Base-by-base conservation (phyloP, 2,329 filamentous ascomycete genomes). In the Chaetomium sp. region DNA sequence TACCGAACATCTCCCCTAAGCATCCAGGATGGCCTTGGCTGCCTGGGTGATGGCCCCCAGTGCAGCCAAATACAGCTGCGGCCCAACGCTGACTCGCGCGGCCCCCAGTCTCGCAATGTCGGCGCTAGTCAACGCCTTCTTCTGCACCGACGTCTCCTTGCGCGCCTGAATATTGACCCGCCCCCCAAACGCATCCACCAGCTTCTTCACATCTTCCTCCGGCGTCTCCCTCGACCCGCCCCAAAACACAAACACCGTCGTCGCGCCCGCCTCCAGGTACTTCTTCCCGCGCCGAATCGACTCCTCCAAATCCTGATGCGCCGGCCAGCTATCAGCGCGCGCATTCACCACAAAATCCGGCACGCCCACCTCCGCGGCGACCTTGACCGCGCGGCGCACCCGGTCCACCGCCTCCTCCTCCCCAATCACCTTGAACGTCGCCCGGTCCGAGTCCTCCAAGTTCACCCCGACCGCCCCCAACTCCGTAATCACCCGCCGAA, bases 221-320 rank as follows among this genome's bases (percentile, higher is more conserved):
- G 63, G 59, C 33, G 68, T 68, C 4, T 75, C 64, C 9, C 38
- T 48, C 54, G 62, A 63, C 3, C 65, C 60, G 1, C 74, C 74
- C 40, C 78, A 77, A 72, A 78, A 79, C 14, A 82, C 74, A 65
- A 77, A 81, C 0, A 77, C 72, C 2, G 73, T 78, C 19, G 70
- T 73, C 0, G 79, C 79, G 0, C 79, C 79, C 4, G 77, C 78
- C 2, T 69, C 72, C 6, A 81, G 66, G 62, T 76, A 81, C 37
- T 69, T 70, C 56, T 71, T 75, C 0, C 77, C 79, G 1, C 79
- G 67, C 52, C 66, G 61, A 55, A 81, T 72, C 3, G 71, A 75
- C 58, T 68, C 67, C 2, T 66, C 64, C 34, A 69, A 41, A 3
- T 36, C 53, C 6, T 63, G 59, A 1, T 63, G 66, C 38, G 58